Conservation (phyloP, 176 grass and related monocot species). For the Dendrocalamus sinicus region DNA sequence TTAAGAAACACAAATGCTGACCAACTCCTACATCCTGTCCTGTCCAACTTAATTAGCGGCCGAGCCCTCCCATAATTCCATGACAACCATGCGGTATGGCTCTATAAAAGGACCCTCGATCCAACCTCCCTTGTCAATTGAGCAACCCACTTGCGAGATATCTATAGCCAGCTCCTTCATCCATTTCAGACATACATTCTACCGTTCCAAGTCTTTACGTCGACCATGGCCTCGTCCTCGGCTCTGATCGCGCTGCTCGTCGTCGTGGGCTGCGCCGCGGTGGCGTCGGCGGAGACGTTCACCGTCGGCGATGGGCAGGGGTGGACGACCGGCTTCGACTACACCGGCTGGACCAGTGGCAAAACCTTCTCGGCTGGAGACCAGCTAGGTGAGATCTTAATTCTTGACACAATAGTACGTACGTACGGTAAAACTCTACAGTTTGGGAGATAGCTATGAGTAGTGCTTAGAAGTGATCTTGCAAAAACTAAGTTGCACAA, state of each 20-base stretch:
- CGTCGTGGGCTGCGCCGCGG: conserved; percentile 45
- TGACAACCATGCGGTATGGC: not conserved
- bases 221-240: conserved; percentile 52
- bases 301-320: conserved; percentile 61
- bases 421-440: not conserved
- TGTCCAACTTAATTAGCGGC: conserved; percentile 1
- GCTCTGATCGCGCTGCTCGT: conserved; percentile 55
- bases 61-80: not conserved
- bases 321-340: conserved; percentile 45
- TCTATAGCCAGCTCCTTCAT: not conserved
- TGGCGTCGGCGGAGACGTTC: conserved; percentile 42
- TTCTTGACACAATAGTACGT: not conserved
- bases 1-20: not conserved
- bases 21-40: not conserved
- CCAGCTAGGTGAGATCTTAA: conserved; percentile 51
- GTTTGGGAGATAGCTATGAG: not conserved
- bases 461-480: not conserved
- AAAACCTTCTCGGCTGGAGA: conserved; percentile 56
- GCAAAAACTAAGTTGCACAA: no score
- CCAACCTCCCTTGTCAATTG: conserved; percentile 24
- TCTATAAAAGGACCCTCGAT: conserved; percentile 38
- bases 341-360: conserved; percentile 47
- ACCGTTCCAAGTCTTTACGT: not conserved
- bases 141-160: conserved; percentile 17
- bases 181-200: not conserved